phyloP scores from a whole-genome alignment of 768 basidiomycete genomes.

The Phaeotremella fagi region DNA sequence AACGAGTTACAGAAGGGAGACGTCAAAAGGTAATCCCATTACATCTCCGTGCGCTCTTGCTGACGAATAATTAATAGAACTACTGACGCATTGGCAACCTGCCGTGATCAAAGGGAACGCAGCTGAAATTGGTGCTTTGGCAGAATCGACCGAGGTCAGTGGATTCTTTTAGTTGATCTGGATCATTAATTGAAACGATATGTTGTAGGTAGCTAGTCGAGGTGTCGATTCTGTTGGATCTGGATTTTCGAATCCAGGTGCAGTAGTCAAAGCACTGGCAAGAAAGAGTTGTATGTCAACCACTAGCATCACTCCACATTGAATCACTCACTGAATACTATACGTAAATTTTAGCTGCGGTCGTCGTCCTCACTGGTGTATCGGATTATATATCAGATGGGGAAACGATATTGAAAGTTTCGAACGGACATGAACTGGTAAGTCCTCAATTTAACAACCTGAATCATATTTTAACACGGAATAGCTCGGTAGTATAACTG shows the following conservation, averaged over 20 bases:
- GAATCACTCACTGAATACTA: not conserved
- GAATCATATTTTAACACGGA: not conserved
- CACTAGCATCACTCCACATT: not conserved
- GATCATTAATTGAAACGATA: no score
- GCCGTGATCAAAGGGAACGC: slow-evolving; percentile 94
- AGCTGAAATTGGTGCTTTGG: slow-evolving; percentile 70
- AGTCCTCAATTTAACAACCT: slow-evolving; percentile 2
- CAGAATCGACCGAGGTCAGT: slow-evolving; percentile 67
- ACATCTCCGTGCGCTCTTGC: no score
- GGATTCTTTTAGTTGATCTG: not conserved
- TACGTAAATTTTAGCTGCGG: slow-evolving; percentile 56
- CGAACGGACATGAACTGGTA: slow-evolving; percentile 63
- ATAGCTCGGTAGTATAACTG: slow-evolving; percentile 74
- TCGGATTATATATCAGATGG: slow-evolving; percentile 85
- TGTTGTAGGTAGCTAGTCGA: slow-evolving; percentile 59
- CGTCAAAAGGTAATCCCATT: slow-evolving; percentile 60
- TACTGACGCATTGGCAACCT: slow-evolving; percentile 73
- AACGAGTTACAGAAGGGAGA: slow-evolving; percentile 62
- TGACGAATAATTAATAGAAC: slow-evolving; percentile 50
- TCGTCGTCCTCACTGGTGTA: slow-evolving; percentile 74
- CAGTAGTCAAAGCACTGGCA: slow-evolving; percentile 66
- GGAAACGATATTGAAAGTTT: slow-evolving; percentile 58
- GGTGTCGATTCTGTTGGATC: slow-evolving; percentile 81
- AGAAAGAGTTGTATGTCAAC: slow-evolving; percentile 62
- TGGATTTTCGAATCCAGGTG: slow-evolving; percentile 69